Base-by-base conservation (phyloP, 805 yeast genomes). In the Yarrowia deformans region DNA sequence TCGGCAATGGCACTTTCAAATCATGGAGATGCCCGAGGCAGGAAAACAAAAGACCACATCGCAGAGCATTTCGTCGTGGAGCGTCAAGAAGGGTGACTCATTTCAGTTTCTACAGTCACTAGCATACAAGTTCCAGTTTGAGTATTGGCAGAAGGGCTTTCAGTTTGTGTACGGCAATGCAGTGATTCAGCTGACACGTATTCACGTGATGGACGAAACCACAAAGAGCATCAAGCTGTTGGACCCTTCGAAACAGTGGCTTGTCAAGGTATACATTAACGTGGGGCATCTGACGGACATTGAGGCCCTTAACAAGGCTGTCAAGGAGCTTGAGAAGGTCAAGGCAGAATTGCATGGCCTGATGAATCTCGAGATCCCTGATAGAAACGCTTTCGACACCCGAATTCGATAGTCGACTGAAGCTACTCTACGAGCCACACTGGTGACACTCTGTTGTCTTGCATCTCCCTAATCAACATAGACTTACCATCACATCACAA, bases 331-430 rank as follows among this genome's bases (percentile, higher is more conserved):
- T 71, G 79, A 87, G 58, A 81, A 79, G 56, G 79, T 92, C 48
- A 91, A 90, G 77, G 85, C 81, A 19, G 91, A 88, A 64, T 79
- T 93, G 70, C 80, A 83, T 69, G 93, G 93, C 14, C 80, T 92
- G 63, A 83, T 93, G 9, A 86, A 86, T 58, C 81, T 93, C 58
- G 85, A 82, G 19, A 85, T 90, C 40, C 97, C 97, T 6, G 95
- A 91, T 74, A 83, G 97, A 71, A 86, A 86, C 75, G 81, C 83
- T 34, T 91, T 93, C 92, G 97, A 93, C 76, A 86, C 93, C 0
- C 84, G 97, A 72, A 83, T 90, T 37, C 72, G 80, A 50, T 63
- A 39, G 35, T 5, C 39, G 13, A 13, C 18, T 16, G 9, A 6
- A 42, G 14, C 12, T 39, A 39, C 45, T 23, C 3, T 3, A 45